Evolutionary conservation across 1,139 yeast species (phyloP), one percentile per base, ranked within the genome.

Genomic region (Sugiyamaella xylanicola): DNA sequence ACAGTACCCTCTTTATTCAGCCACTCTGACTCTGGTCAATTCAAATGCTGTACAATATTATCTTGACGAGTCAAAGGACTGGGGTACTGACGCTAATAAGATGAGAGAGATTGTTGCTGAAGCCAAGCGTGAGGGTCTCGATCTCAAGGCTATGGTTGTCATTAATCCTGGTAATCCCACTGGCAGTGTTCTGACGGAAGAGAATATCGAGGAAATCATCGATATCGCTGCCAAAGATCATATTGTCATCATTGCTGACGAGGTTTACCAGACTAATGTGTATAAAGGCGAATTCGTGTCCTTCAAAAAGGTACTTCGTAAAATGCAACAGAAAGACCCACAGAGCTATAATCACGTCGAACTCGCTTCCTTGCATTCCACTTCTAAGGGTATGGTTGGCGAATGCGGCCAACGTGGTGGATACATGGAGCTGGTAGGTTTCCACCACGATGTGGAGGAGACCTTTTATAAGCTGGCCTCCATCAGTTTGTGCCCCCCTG

Each of bases 351-450:
- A 80, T 56, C 77, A 83, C 58, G 95, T 93, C 45, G 96, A 91
- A 68, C 79, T 95, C 60, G 98, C 95, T 1, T 92, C 98, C 1
- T 77, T 93, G 63, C 98, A 93, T 72, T 91, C 98, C 15, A 91
- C 96, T 40, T 92, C 98, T 17, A 93, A 93, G 75, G 99, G 99
- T 70, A 89, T 91, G 67, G 82, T 91, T 64, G 99, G 99, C 58
- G 99, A 93, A 75, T 93, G 99, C 78, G 99, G 99, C 57, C 99
- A 93, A 76, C 85, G 99, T 74, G 99, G 98, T 66, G 99, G 99
- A 3, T 95, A 92, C 77, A 88, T 93, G 95, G 99, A 93, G 73
- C 75, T 92, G 13, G 81, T 85, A 15, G 97, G 97, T 0, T 88
- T 93, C 72, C 75, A 80, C 22, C 77, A 77, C 3, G 92, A 86